Base-by-base conservation (phyloP, 805 yeast genomes). In the Wickerhamomyces canadensis region DNA sequence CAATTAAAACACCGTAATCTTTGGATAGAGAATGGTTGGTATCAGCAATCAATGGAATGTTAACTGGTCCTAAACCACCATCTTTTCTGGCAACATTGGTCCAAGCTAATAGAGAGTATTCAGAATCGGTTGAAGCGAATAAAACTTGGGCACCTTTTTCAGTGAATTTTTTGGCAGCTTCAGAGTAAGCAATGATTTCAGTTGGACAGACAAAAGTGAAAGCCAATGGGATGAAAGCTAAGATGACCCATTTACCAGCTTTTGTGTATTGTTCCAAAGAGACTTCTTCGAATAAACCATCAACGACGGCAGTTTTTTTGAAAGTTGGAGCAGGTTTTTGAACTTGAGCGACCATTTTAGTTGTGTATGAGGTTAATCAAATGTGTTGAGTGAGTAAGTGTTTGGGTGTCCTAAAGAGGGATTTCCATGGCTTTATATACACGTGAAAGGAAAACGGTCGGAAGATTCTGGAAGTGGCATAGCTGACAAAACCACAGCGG, bases 121-220 rank as follows among this genome's bases (percentile, higher is more conserved):
- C 97, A 42, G 98, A 91, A 74, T 93, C 99, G 54, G 97, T 91
- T 45, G 98, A 91, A 53, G 98, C 97, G 55, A 93, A 88, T 61
- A 93, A 78, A 36, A 93, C 80, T 72, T 87, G 85, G 52, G 87
- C 79, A 59, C 80, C 91, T 64, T 86, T 82, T 52, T 77, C 94
- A 55, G 83, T 66, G 71, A 93, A 93, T 76, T 82, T 80, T 74
- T 80, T 78, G 56, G 78, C 84, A 54, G 97, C 96, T 56, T 91
- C 96, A 48, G 96, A 85, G 83, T 88, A 93, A 55, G 98, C 98
- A 68, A 93, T 81, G 74, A 93, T 89, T 76, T 93, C 98, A 54
- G 98, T 93, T 68, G 99, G 98, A 74, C 98, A 93, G 48, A 93
- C 98, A 56, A 93, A 93, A 44, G 99, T 93, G 89, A 93, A 93